Conservation (phyloP, 2,329 filamentous ascomycete species). For the Coleophoma eucalyptorum region DNA sequence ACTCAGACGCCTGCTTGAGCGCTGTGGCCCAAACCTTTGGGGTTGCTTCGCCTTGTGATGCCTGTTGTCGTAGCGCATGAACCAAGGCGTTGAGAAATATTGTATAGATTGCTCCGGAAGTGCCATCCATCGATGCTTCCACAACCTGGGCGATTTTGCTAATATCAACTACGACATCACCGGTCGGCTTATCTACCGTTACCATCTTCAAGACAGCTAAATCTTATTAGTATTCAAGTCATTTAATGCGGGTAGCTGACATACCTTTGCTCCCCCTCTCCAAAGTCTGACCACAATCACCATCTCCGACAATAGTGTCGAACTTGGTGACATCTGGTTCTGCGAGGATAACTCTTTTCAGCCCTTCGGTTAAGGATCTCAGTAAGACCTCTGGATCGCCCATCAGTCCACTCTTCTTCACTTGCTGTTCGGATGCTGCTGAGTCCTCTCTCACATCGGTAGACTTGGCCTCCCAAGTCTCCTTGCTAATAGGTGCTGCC, state of each 20-base stretch:
- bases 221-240: constrained; percentile 17
- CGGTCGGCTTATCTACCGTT: constrained; percentile 36
- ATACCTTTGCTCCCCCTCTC: constrained; percentile 62
- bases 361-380: constrained; percentile 47
- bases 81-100: constrained; percentile 73
- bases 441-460: constrained; percentile 25
- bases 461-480: constrained; percentile 53
- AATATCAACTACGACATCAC: constrained; percentile 57
- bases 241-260: neutral
- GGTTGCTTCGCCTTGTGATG: constrained; percentile 31
- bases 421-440: constrained; percentile 23
- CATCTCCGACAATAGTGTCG: constrained; percentile 69
- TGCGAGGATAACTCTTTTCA: constrained; percentile 55
- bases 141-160: constrained; percentile 59
- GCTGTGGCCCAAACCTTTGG: constrained; percentile 55
- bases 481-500: constrained; percentile 53
- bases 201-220: constrained; percentile 41
- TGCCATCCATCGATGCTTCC: constrained; percentile 70
- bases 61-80: constrained; percentile 33
- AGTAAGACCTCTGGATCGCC: constrained; percentile 35
- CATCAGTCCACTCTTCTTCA: constrained; percentile 27
- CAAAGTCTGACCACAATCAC: constrained; percentile 67
- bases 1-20: constrained; percentile 65
- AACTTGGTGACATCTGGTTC: constrained; percentile 64
- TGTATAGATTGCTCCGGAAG: constrained; percentile 70